phyloP scores from a whole-genome alignment of 495 filamentous ascomycete genomes.

The Daldinia loculata region DNA sequence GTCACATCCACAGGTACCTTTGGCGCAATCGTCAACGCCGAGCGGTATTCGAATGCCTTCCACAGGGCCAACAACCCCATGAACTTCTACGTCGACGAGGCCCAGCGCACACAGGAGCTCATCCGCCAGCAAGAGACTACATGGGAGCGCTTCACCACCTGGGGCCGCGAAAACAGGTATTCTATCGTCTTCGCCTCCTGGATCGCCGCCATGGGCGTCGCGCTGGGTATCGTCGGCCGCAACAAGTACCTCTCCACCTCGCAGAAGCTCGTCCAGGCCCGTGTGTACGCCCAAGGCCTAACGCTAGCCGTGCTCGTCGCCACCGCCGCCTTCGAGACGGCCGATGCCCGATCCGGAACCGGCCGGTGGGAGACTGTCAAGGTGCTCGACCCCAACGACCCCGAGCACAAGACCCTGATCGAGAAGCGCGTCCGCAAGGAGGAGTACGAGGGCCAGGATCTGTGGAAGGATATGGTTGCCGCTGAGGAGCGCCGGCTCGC shows the following conservation, averaged over 20 bases:
- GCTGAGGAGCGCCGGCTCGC: constrained; percentile 75
- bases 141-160: constrained; percentile 59
- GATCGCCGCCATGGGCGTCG: constrained; percentile 81
- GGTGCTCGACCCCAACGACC: constrained; percentile 76
- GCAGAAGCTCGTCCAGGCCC: constrained; percentile 97
- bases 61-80: constrained; percentile 74
- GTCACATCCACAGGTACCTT: constrained; percentile 85
- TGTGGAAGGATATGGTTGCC: constrained; percentile 90
- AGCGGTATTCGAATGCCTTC: constrained; percentile 77
- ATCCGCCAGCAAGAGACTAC: constrained; percentile 60
- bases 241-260: constrained; percentile 75
- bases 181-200: constrained; percentile 85
- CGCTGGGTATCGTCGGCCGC: constrained; percentile 78
- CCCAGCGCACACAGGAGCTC: constrained; percentile 51
- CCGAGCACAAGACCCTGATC: constrained; percentile 73
- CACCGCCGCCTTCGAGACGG: constrained; percentile 87
- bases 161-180: constrained; percentile 84
- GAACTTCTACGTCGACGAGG: constrained; percentile 70
- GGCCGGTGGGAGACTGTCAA: constrained; percentile 80
- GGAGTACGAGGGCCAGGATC: constrained; percentile 79
- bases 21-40: constrained; percentile 83
- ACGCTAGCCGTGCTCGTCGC: constrained; percentile 89
- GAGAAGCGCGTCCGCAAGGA: constrained; percentile 77
- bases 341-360: constrained; percentile 76
- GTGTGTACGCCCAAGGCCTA: constrained; percentile 96